A percentile compares a stretch with the other conserved stretches of the same genome.
Conservation (phyloP, 129 eudicot species). For the Deinandra increscens region DNA sequence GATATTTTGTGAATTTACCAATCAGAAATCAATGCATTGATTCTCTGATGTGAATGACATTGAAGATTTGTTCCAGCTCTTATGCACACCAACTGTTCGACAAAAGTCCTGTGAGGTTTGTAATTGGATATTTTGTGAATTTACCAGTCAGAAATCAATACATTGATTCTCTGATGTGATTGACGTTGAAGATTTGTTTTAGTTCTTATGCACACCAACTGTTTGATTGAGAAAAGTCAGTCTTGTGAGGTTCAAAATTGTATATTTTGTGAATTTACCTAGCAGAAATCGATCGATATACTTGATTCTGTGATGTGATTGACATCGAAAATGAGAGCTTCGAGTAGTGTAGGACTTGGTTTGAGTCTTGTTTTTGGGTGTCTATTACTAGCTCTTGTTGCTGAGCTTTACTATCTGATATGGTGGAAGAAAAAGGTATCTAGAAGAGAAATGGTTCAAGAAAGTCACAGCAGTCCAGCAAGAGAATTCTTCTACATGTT, state of each 20-base stretch:
- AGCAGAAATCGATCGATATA: not conserved
- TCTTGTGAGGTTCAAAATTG: slow-evolving; percentile 14
- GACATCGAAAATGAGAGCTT: slow-evolving; percentile 28
- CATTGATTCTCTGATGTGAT: slow-evolving; percentile 16
- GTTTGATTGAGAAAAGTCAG: slow-evolving; percentile 25
- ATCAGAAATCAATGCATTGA: not conserved
- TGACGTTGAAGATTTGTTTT: not conserved
- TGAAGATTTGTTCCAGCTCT: slow-evolving; percentile 11
- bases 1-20: not conserved
- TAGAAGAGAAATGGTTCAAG: slow-evolving; percentile 36
- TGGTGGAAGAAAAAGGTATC: slow-evolving; percentile 81
- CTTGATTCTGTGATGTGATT: slow-evolving; percentile 15
- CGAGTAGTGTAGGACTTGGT: slow-evolving; percentile 56
- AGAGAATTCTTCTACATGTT: slow-evolving; percentile 50
- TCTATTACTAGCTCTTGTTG: slow-evolving; percentile 60
- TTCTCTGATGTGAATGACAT: slow-evolving; percentile 17
- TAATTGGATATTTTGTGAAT: not conserved
- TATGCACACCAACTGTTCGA: slow-evolving; percentile 29
- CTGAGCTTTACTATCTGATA: slow-evolving; percentile 68
- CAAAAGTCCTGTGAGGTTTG: slow-evolving; percentile 15
- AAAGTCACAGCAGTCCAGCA: slow-evolving; percentile 37
- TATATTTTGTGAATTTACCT: not conserved
- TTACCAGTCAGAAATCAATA: not conserved
- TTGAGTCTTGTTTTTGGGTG: slow-evolving; percentile 72
- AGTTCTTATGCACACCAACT: slow-evolving; percentile 22